Evolutionary conservation across 371 early-diverging fungal genomes (phyloP).

Genomic region (Chytridium lagenaria): DNA sequence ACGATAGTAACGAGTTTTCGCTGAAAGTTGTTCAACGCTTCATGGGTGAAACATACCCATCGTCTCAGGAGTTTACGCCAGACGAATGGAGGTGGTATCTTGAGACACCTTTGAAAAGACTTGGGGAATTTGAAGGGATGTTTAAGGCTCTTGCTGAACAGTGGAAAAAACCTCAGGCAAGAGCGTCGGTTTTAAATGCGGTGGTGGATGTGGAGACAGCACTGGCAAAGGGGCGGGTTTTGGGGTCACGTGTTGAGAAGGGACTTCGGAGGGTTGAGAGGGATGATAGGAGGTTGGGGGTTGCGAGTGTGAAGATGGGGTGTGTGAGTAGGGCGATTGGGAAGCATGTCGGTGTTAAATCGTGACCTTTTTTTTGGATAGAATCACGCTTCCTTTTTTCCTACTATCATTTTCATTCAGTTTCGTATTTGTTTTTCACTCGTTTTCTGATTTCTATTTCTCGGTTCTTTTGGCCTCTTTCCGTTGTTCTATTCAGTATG

Average conservation of each 20-base stretch:
- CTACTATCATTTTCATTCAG: no score
- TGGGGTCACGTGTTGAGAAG: constrained; percentile 8
- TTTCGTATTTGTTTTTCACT: not conserved
- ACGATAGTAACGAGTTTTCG: constrained; percentile 10
- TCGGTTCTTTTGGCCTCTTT: not conserved
- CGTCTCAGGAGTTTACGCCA: not conserved
- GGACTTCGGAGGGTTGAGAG: constrained; percentile 23
- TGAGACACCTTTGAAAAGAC: constrained; percentile 18
- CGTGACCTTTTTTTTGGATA: not conserved
- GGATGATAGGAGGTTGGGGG: constrained; percentile 30
- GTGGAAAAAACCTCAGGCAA: not conserved
- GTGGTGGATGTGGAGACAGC: constrained; percentile 19
- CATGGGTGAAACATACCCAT: constrained; percentile 20
- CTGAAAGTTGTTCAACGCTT: constrained; percentile 27
- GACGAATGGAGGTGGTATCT: constrained; percentile 31
- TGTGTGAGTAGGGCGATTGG: constrained; percentile 18
- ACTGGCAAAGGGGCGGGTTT: not conserved
- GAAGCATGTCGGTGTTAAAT: not conserved
- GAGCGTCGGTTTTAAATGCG: no score
- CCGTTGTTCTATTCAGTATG: no score
- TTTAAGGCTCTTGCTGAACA: not conserved
- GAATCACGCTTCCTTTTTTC: not conserved
- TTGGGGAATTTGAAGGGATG: constrained; percentile 9
- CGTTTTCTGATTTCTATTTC: not conserved
- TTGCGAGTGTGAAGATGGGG: constrained; percentile 31